phyloP scores from a whole-genome alignment of 306 rosid genomes.

The Lathyrus oleraceus region DNA sequence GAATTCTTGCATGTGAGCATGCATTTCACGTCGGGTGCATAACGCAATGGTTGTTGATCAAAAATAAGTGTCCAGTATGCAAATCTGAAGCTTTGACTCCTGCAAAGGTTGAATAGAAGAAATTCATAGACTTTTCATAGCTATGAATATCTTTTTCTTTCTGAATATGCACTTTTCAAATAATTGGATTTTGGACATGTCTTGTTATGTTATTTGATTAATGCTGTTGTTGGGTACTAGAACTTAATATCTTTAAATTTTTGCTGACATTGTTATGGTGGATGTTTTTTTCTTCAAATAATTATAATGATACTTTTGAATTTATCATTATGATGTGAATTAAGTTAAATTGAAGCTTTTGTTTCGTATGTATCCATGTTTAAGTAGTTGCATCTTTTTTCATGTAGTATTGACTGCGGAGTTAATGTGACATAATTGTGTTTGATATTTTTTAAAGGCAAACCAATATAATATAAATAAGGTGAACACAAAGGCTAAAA shows the following conservation, averaged over 20 bases:
- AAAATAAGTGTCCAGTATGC: constrained; percentile 90
- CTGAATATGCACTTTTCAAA: background rate
- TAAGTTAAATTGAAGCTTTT: too few species aligned
- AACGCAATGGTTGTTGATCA: constrained; percentile 71
- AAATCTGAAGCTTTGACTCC: constrained; percentile 68
- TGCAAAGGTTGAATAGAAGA: constrained; percentile 7
- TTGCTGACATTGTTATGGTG: background rate
- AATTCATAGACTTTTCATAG: constrained; percentile 7
- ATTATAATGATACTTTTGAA: too few species aligned
- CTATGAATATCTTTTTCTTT: background rate
- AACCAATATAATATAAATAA: too few species aligned
- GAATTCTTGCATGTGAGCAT: constrained; percentile 76
- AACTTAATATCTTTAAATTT: background rate
- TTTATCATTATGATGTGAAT: too few species aligned
- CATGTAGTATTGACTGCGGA: too few species aligned
- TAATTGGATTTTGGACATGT: background rate
- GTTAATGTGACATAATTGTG: too few species aligned
- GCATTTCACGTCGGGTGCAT: constrained; percentile 80
- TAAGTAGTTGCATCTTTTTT: too few species aligned
- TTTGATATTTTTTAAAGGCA: too few species aligned
- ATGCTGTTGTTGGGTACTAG: background rate
- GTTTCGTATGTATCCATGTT: too few species aligned
- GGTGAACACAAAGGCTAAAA: too few species aligned
- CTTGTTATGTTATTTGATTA: background rate
- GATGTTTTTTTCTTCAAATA: too few species aligned